Base-by-base conservation (phyloP, 2,329 filamentous ascomycete species). In the Trichoderma sp. region DNA sequence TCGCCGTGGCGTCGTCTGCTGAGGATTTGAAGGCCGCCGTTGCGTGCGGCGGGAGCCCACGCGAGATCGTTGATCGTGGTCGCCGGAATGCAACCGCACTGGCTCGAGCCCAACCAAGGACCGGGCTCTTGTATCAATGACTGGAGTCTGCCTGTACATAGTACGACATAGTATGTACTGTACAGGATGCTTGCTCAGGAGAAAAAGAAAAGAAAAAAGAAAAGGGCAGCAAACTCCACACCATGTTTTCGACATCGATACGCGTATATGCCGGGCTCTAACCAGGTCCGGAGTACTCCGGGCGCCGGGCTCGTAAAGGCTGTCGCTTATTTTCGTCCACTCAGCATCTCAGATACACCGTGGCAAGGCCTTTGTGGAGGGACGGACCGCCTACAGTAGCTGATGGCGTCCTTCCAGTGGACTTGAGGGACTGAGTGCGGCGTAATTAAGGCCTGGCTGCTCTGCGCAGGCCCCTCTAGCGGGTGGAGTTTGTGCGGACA, bases 231-330 rank as follows among this genome's bases (percentile, higher is more conserved):
- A 48, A 48, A 22, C 42, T 48, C 42, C 15, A 39, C 57, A 61
- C 42, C 13, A 35, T 48, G 27, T 39, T 52, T 15, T 29, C 32
- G 22, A 39, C 10, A 12, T n/a, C 50, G 22, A 64, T 64, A 64
- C 60, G 60, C 60, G 60, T 64, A 64, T 39, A 53, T 7, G 45
- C 13, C 37, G 35, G 59, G 19, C 34, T 39, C 60, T 53, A 64
- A 64, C 60, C 60, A 64, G 32, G 48, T 53, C 29, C 48, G 48
- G 48, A 64, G 60, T 64, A 54, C 60, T 54, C 50, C 50, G 60
- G 25, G 29, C 7, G 50, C 50, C 22, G 48, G 2, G 15, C 50
- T 53, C 50, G 50, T 54, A 32, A 54, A 10, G 52, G 29, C 17
- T 29, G 59, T 53, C 59, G 59, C 59, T 64, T 53, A 64, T 54